Evolutionary conservation across 257 asterid species (phyloP).

Genomic region (Striga asiatica): DNA sequence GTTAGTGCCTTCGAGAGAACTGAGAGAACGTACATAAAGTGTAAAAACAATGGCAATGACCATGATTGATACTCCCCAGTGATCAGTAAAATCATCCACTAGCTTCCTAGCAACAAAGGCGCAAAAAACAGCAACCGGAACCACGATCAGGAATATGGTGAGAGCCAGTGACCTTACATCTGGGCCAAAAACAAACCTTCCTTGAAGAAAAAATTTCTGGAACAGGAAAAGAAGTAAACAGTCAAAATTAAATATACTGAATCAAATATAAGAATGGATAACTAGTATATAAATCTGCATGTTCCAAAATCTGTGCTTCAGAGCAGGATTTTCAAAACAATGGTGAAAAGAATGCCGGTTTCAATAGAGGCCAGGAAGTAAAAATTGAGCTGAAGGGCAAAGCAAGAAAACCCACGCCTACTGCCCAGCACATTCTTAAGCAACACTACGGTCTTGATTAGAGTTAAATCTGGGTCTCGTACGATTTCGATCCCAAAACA

Average conservation of each 20-base stretch:
- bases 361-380: too few species aligned
- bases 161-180: conserved; percentile 83
- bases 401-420: too few species aligned
- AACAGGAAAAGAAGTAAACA: conserved; percentile 13
- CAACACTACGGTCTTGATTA: too few species aligned
- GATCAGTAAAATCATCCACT: conserved; percentile 49
- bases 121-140: conserved; percentile 72
- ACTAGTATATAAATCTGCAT: background rate
- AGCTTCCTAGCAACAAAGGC: conserved; percentile 85
- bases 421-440: too few species aligned
- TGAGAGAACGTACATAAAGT: conserved; percentile 41
- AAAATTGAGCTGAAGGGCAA: too few species aligned
- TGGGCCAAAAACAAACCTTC: conserved; percentile 91
- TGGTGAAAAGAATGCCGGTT: too few species aligned
- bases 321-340: too few species aligned
- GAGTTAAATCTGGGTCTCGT: too few species aligned
- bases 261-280: background rate
- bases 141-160: conserved; percentile 76
- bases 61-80: conserved; percentile 72
- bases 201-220: conserved; percentile 80
- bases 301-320: background rate
- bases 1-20: too few species aligned
- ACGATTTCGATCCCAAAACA: too few species aligned
- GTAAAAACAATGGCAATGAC: conserved; percentile 61
- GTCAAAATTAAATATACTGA: background rate